These are phyloP conservation scores for Apiospora koreana DNA, from an alignment of 2,329 filamentous ascomycete species.

Conservation along the genomic window DNA sequence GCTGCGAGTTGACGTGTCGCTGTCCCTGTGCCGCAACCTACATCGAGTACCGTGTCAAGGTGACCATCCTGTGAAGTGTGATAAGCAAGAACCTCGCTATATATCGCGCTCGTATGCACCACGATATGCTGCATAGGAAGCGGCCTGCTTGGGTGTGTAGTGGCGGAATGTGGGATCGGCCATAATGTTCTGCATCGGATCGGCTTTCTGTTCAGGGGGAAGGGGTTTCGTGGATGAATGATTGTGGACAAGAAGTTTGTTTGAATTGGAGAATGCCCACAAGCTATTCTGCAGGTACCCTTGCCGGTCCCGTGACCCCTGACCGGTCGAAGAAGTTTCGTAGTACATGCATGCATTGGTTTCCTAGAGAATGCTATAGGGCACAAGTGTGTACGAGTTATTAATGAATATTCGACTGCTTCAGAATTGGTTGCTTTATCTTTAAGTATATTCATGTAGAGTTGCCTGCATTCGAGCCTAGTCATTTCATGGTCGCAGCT, in stretches of 20 bases:
- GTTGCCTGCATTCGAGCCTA: too few species aligned
- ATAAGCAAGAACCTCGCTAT: slow-evolving; percentile 23
- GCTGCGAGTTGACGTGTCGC: slow-evolving; percentile 28
- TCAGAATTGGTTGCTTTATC: too few species aligned
- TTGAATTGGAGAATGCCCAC: neutral
- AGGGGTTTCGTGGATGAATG: neutral
- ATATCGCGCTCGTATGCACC: slow-evolving; percentile 20
- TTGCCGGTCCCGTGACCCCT: too few species aligned
- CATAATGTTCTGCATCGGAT: neutral
- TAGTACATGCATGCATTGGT: too few species aligned
- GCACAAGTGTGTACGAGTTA: too few species aligned
- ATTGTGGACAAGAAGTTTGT: neutral
- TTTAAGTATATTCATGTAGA: too few species aligned
- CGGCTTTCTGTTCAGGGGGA: neutral
- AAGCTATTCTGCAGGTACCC: neutral
- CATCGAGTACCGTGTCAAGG: too few species aligned
- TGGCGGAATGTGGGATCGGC: slow-evolving; percentile 28
- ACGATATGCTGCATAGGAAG: slow-evolving; percentile 26
- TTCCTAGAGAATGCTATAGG: too few species aligned
- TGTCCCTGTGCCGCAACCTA: slow-evolving; percentile 25
- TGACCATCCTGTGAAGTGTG: slow-evolving; percentile 20
- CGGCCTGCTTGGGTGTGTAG: slow-evolving; percentile 26
- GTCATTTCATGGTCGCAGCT: too few species aligned
- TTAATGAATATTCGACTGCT: too few species aligned
- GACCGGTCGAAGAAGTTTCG: too few species aligned